These are phyloP conservation scores for Penicillium sp. DNA, from an alignment of 2,329 filamentous ascomycete species.

Conservation along the genomic window DNA sequence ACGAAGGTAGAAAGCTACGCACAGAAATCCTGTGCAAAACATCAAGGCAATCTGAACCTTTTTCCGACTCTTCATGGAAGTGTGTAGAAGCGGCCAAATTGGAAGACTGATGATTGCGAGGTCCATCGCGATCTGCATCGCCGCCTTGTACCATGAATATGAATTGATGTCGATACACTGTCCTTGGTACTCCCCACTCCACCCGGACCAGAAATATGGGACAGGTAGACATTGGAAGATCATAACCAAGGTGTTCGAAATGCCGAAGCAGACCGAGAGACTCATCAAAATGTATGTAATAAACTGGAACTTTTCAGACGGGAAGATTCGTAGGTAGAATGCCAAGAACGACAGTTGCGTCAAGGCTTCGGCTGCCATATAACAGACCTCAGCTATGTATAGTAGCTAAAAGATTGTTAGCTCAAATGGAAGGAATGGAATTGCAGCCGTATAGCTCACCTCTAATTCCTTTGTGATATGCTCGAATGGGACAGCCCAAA, in stretches of 20 bases:
- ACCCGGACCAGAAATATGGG: not conserved
- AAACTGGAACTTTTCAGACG: not conserved
- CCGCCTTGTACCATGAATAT: not conserved
- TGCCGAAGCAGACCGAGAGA: not conserved
- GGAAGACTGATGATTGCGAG: not conserved
- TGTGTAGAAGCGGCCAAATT: not conserved
- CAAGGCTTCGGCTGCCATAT: not conserved
- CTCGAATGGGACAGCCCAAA: not conserved
- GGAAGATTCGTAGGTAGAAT: not conserved
- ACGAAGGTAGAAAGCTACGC: no score
- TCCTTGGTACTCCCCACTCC: not conserved
- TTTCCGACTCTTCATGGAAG: not conserved
- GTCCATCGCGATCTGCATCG: not conserved
- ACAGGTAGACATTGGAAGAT: not conserved
- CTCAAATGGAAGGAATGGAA: not conserved
- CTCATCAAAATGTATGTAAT: not conserved
- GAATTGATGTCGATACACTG: not conserved
- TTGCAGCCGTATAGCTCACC: not conserved
- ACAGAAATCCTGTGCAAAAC: not conserved
- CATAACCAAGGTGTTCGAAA: not conserved
- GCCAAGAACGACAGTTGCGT: not conserved
- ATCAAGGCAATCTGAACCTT: not conserved
- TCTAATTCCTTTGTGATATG: not conserved
- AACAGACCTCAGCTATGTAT: not conserved
- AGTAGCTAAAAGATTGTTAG: not conserved